Conservation (phyloP, 2,329 filamentous ascomycete species). For the Myrmaecium sp. region DNA sequence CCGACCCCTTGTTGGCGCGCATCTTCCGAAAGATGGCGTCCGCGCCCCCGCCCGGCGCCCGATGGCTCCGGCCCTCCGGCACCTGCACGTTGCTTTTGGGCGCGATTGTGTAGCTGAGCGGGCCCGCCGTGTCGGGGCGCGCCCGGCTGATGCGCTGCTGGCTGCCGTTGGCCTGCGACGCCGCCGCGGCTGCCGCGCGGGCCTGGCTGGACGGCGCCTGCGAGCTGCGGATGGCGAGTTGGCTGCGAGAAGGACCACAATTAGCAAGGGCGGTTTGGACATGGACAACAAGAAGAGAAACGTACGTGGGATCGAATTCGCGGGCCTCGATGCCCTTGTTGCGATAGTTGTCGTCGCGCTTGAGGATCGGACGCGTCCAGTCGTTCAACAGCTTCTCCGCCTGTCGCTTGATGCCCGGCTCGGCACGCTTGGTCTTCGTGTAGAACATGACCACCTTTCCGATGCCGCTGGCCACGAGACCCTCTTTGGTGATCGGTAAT, state of each 20-base stretch:
- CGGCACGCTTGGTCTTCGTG: constrained; percentile 81
- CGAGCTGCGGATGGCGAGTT: constrained; percentile 11
- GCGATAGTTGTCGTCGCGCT: constrained; percentile 86
- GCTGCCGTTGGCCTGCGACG: constrained; percentile 9
- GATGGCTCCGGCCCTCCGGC: background rate
- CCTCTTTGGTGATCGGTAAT: constrained; percentile 81
- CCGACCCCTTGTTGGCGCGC: constrained; percentile 3
- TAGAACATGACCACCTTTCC: constrained; percentile 96
- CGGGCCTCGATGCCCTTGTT: constrained; percentile 55
- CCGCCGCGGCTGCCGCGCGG: constrained; percentile 10
- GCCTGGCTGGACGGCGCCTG: constrained; percentile 18
- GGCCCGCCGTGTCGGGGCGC: constrained; percentile 40
- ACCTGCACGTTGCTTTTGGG: constrained; percentile 36
- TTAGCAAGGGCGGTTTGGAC: constrained; percentile 8
- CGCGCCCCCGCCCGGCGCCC: constrained; percentile 1
- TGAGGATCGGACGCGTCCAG: constrained; percentile 89
- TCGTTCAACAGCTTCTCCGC: constrained; percentile 85
- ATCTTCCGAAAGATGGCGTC: constrained; percentile 3
- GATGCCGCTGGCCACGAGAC: constrained; percentile 76
- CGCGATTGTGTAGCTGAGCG: constrained; percentile 45
- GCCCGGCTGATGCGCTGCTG: constrained; percentile 33
- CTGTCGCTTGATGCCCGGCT: constrained; percentile 78
- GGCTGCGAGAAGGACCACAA: constrained; percentile 8
- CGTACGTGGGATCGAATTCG: constrained; percentile 40
- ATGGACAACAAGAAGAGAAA: constrained; percentile 3